A percentile compares a stretch with the other conserved stretches of the same genome.
phyloP scores from a whole-genome alignment of 345 rosid genomes.

The Heritiera littoralis region DNA sequence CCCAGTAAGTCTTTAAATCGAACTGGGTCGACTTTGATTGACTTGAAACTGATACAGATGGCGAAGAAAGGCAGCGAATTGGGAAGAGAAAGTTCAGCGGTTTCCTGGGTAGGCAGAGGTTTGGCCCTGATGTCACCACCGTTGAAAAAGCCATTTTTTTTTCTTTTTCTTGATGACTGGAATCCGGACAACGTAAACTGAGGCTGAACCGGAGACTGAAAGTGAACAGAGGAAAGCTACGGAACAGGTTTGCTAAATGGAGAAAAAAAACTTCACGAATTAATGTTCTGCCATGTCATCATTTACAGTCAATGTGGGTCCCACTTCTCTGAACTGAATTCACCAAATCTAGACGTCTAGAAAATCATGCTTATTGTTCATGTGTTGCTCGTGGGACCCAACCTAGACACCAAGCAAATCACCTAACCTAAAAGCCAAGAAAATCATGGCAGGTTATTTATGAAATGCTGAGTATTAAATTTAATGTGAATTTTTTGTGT shows the following conservation, averaged over 20 bases:
- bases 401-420: too few relatives aligned
- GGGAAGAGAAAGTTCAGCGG: constrained; percentile 18
- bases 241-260: too few relatives aligned
- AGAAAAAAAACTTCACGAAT: neutral
- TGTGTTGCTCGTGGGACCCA: too few relatives aligned
- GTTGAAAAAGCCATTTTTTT: constrained; percentile 41
- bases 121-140: constrained; percentile 31
- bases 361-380: too few relatives aligned
- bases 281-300: neutral
- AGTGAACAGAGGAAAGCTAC: too few relatives aligned
- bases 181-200: neutral
- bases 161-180: neutral
- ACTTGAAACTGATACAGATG: constrained; percentile 31
- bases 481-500: too few relatives aligned
- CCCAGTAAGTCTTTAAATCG: constrained; percentile 86
- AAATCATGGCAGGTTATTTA: too few relatives aligned
- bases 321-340: too few relatives aligned
- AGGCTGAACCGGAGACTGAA: neutral
- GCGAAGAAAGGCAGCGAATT: constrained; percentile 42
- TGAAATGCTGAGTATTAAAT: too few relatives aligned
- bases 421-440: too few relatives aligned
- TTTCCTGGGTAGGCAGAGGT: constrained; percentile 29
- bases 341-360: too few relatives aligned
- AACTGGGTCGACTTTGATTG: constrained; percentile 44
- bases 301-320: too few relatives aligned